phyloP scores from a whole-genome alignment of 2,329 filamentous ascomycete species.

The Trichoderma oligosporum region DNA sequence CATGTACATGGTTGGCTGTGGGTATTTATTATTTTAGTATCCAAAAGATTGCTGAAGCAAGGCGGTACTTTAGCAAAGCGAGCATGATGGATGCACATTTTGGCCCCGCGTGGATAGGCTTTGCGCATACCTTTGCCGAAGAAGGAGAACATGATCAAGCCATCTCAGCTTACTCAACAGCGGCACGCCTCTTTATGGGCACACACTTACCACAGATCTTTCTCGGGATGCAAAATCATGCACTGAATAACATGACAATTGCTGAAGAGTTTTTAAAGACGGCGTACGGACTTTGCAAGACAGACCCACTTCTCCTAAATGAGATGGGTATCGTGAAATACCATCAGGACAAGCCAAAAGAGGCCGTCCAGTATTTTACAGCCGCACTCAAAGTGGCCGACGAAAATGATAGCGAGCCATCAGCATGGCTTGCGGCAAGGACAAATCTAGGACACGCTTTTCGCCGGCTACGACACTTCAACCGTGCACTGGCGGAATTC shows the following conservation, averaged over 20 bases:
- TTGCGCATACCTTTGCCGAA: constrained; percentile 95
- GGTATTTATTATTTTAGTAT: constrained; percentile 92
- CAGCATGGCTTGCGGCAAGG: constrained; percentile 77
- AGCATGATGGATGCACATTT: constrained; percentile 98
- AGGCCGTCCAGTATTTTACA: constrained; percentile 73
- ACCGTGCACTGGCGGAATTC: constrained; percentile 74
- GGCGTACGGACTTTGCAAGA: constrained; percentile 76
- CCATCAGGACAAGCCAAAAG: constrained; percentile 74
- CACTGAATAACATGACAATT: constrained; percentile 88
- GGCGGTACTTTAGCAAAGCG: constrained; percentile 94
- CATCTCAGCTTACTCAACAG: constrained; percentile 95
- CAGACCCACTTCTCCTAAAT: constrained; percentile 86
- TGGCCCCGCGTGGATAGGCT: constrained; percentile 96
- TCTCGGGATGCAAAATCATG: constrained; percentile 96
- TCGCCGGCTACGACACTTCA: constrained; percentile 58
- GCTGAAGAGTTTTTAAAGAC: constrained; percentile 93
- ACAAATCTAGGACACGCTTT: constrained; percentile 89
- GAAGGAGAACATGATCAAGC: constrained; percentile 98
- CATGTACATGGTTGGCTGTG: constrained; percentile 89
- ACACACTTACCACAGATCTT: constrained; percentile 95
- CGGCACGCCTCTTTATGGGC: constrained; percentile 90
- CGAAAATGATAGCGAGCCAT: constrained; percentile 76
- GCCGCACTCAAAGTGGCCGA: constrained; percentile 73
- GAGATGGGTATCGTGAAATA: constrained; percentile 96
- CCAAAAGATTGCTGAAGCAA: constrained; percentile 84